Evolutionary conservation across 805 yeast genomes (phyloP).

Genomic region (Saturnispora gosingensis): DNA sequence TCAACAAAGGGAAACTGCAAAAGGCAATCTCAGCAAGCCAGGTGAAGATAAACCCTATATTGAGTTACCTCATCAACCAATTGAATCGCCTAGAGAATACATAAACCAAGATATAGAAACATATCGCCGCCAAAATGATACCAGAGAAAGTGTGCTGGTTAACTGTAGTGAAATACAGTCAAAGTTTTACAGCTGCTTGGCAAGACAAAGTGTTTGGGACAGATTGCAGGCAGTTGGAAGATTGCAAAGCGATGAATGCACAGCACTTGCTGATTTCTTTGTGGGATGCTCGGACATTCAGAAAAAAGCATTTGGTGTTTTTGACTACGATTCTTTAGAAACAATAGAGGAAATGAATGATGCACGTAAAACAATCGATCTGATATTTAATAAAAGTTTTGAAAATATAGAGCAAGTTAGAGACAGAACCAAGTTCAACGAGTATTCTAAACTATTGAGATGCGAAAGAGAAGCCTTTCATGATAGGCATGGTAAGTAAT

Average conservation of each 20-base stretch:
- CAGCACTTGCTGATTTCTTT: slow-evolving; percentile 22
- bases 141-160: slow-evolving; percentile 22
- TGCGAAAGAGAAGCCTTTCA: slow-evolving; percentile 24
- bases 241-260: slow-evolving; percentile 20
- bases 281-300: slow-evolving; percentile 26
- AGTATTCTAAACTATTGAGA: slow-evolving; percentile 23
- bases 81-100: slow-evolving; percentile 4
- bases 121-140: slow-evolving; percentile 23
- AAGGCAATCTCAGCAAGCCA: not conserved
- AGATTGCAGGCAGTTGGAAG: slow-evolving; percentile 12
- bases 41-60: not conserved
- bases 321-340: slow-evolving; percentile 25
- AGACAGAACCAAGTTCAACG: slow-evolving; percentile 17
- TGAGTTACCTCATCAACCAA: slow-evolving; percentile 7
- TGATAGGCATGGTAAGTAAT: slow-evolving; percentile 20
- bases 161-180: slow-evolving; percentile 29
- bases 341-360: slow-evolving; percentile 23
- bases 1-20: not conserved
- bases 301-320: slow-evolving; percentile 23
- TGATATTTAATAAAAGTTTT: slow-evolving; percentile 22
- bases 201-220: slow-evolving; percentile 13
- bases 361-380: slow-evolving; percentile 24
- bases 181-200: slow-evolving; percentile 22
- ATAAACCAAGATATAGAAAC: slow-evolving; percentile 17
- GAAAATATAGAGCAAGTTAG: slow-evolving; percentile 19